phyloP scores from a whole-genome alignment of 1,284 basidiomycete species.

The Cerrena zonata region DNA sequence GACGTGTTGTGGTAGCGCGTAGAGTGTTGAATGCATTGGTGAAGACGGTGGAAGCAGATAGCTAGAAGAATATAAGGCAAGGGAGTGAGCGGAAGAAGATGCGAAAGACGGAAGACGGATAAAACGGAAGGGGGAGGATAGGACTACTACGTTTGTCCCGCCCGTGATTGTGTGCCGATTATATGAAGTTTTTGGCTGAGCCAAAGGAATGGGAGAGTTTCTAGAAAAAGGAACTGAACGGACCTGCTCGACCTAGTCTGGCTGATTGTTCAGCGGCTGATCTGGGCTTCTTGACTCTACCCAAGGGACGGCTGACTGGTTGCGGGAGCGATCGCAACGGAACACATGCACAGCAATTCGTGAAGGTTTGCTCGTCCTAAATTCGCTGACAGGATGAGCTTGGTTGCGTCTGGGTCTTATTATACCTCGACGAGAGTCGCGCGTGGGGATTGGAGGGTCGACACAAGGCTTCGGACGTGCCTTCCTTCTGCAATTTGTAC shows the following conservation, averaged over 20 bases:
- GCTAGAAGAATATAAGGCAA: constrained; percentile 2
- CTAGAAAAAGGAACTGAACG: background rate
- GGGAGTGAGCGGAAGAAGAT: background rate
- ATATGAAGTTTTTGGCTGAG: background rate
- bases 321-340: background rate
- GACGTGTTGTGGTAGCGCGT: background rate
- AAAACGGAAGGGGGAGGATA: background rate
- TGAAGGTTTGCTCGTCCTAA: background rate
- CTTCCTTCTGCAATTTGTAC: no score
- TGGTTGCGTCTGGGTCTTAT: no score
- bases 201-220: background rate
- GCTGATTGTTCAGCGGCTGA: background rate
- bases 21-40: constrained; percentile 1
- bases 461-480: no score
- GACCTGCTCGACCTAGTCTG: background rate
- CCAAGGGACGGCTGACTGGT: background rate
- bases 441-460: background rate
- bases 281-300: background rate
- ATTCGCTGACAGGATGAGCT: background rate
- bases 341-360: background rate
- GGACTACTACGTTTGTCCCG: background rate
- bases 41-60: constrained; percentile 1
- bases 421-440: no score
- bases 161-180: background rate
- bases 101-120: background rate